phyloP scores from a whole-genome alignment of 495 filamentous ascomycete genomes.

The Lentithecium fluviatile region DNA sequence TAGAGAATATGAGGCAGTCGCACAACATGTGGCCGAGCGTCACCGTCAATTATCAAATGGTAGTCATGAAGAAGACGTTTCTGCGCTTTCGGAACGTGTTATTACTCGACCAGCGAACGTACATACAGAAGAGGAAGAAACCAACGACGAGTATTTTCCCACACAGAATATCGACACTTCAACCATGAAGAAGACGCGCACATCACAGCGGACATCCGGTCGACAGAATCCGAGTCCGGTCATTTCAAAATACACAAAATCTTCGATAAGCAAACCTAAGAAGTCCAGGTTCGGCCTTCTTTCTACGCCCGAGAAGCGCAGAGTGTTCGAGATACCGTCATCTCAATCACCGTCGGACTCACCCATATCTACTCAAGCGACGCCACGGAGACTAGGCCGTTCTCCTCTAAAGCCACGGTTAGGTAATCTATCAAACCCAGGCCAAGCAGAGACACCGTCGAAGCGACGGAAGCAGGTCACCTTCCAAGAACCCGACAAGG shows the following conservation, averaged over 20 bases:
- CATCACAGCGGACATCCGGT: neutral
- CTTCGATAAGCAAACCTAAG: conserved; percentile 1
- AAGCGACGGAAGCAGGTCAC: conserved; percentile 19
- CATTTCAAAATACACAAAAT: neutral
- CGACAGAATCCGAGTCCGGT: neutral
- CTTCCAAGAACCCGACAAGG: conserved; percentile 2
- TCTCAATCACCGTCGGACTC: conserved; percentile 45
- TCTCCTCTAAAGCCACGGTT: conserved; percentile 40
- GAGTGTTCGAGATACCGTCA: conserved; percentile 41
- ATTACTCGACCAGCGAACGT: neutral
- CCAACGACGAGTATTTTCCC: conserved; percentile 13
- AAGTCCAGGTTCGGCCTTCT: conserved; percentile 15
- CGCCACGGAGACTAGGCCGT: conserved; percentile 4
- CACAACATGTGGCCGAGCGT: neutral
- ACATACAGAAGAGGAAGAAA: neutral
- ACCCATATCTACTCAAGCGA: conserved; percentile 37
- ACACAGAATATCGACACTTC: conserved; percentile 10
- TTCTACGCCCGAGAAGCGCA: conserved; percentile 33
- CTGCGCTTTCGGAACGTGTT: neutral
- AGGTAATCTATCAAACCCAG: conserved; percentile 19
- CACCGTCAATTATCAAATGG: neutral
- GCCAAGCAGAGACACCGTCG: conserved; percentile 21
- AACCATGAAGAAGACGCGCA: neutral
- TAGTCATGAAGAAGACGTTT: neutral
- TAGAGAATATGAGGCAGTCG: neutral